Conservation (phyloP, 768 basidiomycete genomes). For the Tulasnella sp. region DNA sequence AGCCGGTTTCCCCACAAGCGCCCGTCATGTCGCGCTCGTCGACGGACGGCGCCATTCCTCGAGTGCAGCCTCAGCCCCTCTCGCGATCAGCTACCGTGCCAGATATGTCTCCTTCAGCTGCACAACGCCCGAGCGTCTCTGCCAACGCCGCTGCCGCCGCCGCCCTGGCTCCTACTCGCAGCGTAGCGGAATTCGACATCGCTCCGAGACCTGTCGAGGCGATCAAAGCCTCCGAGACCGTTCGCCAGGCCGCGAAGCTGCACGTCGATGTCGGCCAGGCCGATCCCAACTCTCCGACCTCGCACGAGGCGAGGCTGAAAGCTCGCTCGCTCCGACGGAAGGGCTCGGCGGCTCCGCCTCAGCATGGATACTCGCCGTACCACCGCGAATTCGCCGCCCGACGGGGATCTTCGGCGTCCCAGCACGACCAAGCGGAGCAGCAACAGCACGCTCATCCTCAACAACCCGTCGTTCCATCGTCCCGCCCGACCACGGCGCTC, state of each 20-base stretch:
- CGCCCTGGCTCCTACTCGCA: not conserved
- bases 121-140: not conserved
- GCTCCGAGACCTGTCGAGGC: not conserved
- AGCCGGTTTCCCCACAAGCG: not conserved
- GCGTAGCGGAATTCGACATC: not conserved
- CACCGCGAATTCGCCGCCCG: not conserved
- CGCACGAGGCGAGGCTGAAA: slow-evolving; percentile 1
- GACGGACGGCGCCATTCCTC: not conserved
- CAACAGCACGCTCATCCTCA: not conserved
- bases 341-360: not conserved
- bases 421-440: not conserved
- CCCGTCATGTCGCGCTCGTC: not conserved
- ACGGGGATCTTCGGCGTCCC: not conserved
- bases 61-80: not conserved
- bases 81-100: not conserved
- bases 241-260: slow-evolving; percentile 6
- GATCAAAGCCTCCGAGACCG: not conserved
- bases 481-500: not conserved
- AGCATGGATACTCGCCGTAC: not conserved
- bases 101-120: not conserved
- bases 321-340: not conserved
- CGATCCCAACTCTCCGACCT: not conserved
- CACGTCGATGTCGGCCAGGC: slow-evolving; percentile 8
- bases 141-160: not conserved
- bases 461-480: not conserved